Evolutionary conservation across 2,329 filamentous ascomycete genomes (phyloP), one percentile per base, ranked within the genome.

Genomic region (Lecanosticta acicola): DNA sequence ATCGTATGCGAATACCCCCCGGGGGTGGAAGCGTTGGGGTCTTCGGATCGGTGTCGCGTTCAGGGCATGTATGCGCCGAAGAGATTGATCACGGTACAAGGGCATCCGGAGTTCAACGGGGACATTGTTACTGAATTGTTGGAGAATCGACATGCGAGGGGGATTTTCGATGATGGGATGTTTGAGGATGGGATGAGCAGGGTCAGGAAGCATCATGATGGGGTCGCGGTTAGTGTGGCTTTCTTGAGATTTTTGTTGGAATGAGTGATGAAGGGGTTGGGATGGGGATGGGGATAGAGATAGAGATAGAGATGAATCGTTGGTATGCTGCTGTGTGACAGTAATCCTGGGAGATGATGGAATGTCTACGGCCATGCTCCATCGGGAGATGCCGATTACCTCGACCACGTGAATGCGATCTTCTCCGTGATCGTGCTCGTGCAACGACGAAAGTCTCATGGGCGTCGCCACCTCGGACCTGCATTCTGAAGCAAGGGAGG

Each of bases 71-170:
- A 93, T 62, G 67, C 74, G 16, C 78, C 81, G 7, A 71, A 75
- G 34, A 75, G 76, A 29, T 71, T 86, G 49, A 82, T 94, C 50
- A 83, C 86, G 0, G 79, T 94, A 1, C 88, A 95, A 70, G 88
- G 87, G 4, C 88, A 94, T 65, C 89, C 88, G 0, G 89, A 95
- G 66, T 93, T 91, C 63, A 85, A 76, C 3, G 73, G 75, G 48
- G 76, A 80, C 13, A 89, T 94, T 54, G 78, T 89, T 57, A 71
- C 69, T 14, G 83, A 87, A 64, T 68, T 94, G 32, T 67, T 91
- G 44, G 73, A 77, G 49, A 69, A 76, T 49, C 76, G 89, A 46
- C 79, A 85, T 60, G 71, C 73, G 20, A 71, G 71, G 39, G 87
- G 86, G 1, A 73, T 93, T 17, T 85, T 95, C 53, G 68, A 75